Conservation (phyloP, 2,329 filamentous ascomycete species). For the Penicillium sp. region DNA sequence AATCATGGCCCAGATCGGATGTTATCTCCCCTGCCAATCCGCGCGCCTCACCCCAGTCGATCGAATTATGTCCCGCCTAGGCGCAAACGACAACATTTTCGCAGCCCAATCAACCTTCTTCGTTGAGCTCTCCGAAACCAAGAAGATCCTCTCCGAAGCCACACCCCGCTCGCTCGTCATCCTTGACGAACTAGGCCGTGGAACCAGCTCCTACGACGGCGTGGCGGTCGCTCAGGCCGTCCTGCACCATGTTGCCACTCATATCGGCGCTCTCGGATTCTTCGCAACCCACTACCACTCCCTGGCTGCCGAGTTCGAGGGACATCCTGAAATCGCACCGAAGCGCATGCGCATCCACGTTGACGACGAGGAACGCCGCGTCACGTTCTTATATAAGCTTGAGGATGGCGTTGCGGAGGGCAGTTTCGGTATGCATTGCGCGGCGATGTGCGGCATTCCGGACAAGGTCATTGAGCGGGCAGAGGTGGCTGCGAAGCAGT, state of each 20-base stretch:
- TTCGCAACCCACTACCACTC: constrained; percentile 98
- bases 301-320: constrained; percentile 78
- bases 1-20: constrained; percentile 95
- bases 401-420: constrained; percentile 91
- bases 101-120: constrained; percentile 97
- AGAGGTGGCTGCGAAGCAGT: constrained; percentile 77
- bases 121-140: constrained; percentile 91
- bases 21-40: constrained; percentile 73
- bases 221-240: constrained; percentile 95
- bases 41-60: constrained; percentile 84
- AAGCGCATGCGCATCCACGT: constrained; percentile 93
- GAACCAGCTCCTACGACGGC: constrained; percentile 90
- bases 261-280: constrained; percentile 88
- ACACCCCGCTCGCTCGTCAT: constrained; percentile 91
- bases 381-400: constrained; percentile 94
- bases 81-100: constrained; percentile 98
- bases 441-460: constrained; percentile 92
- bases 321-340: constrained; percentile 76
- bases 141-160: constrained; percentile 92
- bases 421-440: constrained; percentile 99
- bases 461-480: constrained; percentile 72
- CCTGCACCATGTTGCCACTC: constrained; percentile 90
- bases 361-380: constrained; percentile 68
- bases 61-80: constrained; percentile 95
- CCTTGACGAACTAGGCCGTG: constrained; percentile 87